Conservation (phyloP, 2,329 filamentous ascomycete genomes). For the Gaeumannomyces tritici region DNA sequence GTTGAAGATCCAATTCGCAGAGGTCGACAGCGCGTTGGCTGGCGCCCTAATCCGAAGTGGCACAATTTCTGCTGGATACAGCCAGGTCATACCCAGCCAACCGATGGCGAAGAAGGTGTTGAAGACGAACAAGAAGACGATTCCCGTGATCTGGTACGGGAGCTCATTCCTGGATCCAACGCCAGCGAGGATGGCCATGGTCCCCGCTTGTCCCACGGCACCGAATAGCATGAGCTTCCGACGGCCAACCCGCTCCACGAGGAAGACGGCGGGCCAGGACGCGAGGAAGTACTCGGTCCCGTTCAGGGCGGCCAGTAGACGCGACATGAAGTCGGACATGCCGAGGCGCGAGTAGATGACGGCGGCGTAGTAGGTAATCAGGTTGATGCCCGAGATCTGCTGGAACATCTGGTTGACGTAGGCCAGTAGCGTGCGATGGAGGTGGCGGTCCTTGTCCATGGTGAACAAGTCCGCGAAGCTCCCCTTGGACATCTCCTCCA, state of each 20-base stretch:
- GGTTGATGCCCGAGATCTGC: slow-evolving; percentile 24
- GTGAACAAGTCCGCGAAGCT: slow-evolving; percentile 11
- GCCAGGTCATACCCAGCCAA: slow-evolving; percentile 47
- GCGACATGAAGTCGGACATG: slow-evolving; percentile 8
- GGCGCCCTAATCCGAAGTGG: slow-evolving; percentile 41
- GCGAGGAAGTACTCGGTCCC: slow-evolving; percentile 12
- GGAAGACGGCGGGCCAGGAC: slow-evolving; percentile 9
- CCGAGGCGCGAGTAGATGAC: slow-evolving; percentile 12
- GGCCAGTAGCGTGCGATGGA: slow-evolving; percentile 13
- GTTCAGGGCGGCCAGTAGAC: slow-evolving; percentile 11
- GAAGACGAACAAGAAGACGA: slow-evolving; percentile 38
- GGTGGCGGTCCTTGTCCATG: slow-evolving; percentile 10
- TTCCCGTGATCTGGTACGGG: slow-evolving; percentile 4
- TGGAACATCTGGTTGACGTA: slow-evolving; percentile 25
- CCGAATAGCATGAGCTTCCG: slow-evolving; percentile 29
- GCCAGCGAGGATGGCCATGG: slow-evolving; percentile 37
- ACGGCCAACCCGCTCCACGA: slow-evolving; percentile 13
- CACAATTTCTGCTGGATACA: slow-evolving; percentile 49
- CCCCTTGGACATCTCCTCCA: slow-evolving; percentile 41
- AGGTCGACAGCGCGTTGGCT: slow-evolving; percentile 45
- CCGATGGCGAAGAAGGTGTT: slow-evolving; percentile 43
- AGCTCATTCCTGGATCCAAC: slow-evolving; percentile 1
- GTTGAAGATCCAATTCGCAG: slow-evolving; percentile 54
- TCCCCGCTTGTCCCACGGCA: slow-evolving; percentile 43
- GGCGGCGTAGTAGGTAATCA: slow-evolving; percentile 12